phyloP scores from a whole-genome alignment of 1,284 basidiomycete species.

The Leucoagaricus sp. region DNA sequence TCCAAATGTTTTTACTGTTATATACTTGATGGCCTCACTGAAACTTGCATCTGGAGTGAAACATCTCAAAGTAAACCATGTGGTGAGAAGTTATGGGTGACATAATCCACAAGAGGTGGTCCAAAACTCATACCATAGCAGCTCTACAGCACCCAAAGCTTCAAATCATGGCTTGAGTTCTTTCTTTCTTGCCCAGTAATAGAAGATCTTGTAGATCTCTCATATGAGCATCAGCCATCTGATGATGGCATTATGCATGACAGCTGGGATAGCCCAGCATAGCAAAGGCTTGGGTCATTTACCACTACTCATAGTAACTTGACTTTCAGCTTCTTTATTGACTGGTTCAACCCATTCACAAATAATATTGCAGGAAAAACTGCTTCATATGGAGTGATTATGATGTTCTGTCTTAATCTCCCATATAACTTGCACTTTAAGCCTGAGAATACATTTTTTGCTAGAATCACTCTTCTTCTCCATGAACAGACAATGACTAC shows the following conservation, averaged over 20 bases:
- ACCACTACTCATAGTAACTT: slow-evolving; percentile 17
- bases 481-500: slow-evolving; percentile 20
- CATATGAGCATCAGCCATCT: slow-evolving; percentile 19
- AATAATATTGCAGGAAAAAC: slow-evolving; percentile 25
- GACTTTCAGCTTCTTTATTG: slow-evolving; percentile 35
- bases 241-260: slow-evolving; percentile 19
- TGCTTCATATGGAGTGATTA: slow-evolving; percentile 18
- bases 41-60: slow-evolving; percentile 1
- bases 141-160: slow-evolving; percentile 7
- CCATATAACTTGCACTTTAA: slow-evolving; percentile 18
- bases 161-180: slow-evolving; percentile 13
- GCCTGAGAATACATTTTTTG: slow-evolving; percentile 23
- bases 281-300: slow-evolving; percentile 19
- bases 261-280: slow-evolving; percentile 23
- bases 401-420: slow-evolving; percentile 25
- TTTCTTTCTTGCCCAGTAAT: slow-evolving; percentile 24
- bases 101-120: neutral
- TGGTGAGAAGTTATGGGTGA: neutral
- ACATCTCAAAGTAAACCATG: slow-evolving; percentile 4
- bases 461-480: slow-evolving; percentile 23
- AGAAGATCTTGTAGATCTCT: slow-evolving; percentile 27
- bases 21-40: neutral
- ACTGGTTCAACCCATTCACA: slow-evolving; percentile 35
- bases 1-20: slow-evolving; percentile 6
- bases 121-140: neutral